These are phyloP conservation scores for Daldinia grandis DNA, from an alignment of 495 filamentous ascomycete genomes.

Conservation along the genomic window DNA sequence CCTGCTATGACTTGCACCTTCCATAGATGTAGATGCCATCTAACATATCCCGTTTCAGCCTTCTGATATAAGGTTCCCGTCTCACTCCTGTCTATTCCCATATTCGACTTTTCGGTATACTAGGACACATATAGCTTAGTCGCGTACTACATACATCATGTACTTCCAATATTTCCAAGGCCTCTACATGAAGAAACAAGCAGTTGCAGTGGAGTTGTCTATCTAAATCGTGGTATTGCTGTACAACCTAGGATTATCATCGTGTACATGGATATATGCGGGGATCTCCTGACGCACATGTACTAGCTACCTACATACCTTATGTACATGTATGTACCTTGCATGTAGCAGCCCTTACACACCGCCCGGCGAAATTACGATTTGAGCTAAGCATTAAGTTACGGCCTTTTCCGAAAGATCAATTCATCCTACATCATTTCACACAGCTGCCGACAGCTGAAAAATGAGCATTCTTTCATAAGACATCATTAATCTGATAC, in stretches of 20 bases:
- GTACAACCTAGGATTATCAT: background rate
- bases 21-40: background rate
- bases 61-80: background rate
- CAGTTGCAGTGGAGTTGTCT: background rate
- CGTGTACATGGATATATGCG: background rate
- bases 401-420: background rate
- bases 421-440: background rate
- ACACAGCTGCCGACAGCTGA: slow-evolving; percentile 44
- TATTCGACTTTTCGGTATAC: background rate
- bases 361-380: background rate
- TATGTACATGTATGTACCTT: background rate
- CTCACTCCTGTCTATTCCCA: no score
- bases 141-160: background rate
- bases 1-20: background rate
- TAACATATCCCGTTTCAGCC: background rate
- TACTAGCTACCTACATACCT: background rate
- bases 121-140: background rate
- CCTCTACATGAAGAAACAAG: background rate
- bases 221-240: background rate
- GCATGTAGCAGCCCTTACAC: background rate
- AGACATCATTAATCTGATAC: slow-evolving; percentile 42
- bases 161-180: background rate
- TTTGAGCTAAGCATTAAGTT: background rate
- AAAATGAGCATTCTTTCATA: slow-evolving; percentile 27
- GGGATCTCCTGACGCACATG: background rate